Percentiles rank a stretch among this genome's conserved stretches.
These are phyloP conservation scores for Globisporangium rhizosaccharum DNA, from an alignment of 352 stramenopile genomes.

Conservation along the genomic window DNA sequence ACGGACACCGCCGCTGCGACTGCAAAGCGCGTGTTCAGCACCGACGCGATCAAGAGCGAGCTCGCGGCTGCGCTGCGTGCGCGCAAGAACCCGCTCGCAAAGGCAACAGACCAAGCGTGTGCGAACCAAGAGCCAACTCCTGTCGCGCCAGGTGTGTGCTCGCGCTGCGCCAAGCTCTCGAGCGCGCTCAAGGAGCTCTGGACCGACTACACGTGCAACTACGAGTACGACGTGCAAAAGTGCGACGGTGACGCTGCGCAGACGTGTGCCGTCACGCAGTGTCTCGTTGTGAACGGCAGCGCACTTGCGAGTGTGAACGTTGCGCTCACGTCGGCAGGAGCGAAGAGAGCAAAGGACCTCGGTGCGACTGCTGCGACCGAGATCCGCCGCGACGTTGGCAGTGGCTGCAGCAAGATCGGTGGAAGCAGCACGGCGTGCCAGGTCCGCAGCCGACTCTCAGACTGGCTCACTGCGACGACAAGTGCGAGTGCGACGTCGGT, in stretches of 20 bases:
- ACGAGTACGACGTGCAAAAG: constrained; percentile 40
- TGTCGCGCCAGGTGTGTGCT: constrained; percentile 25
- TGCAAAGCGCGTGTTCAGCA: constrained; percentile 26
- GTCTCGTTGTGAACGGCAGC: constrained; percentile 37
- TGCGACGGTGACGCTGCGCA: constrained; percentile 33
- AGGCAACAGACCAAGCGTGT: background rate
- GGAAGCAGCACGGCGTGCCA: constrained; percentile 16
- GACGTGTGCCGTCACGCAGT: constrained; percentile 44
- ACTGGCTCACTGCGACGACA: constrained; percentile 30
- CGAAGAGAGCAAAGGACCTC: constrained; percentile 17
- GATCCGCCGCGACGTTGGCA: constrained; percentile 39
- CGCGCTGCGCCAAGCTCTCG: constrained; percentile 46
- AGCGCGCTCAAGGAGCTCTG: constrained; percentile 47
- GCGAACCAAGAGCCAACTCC: constrained; percentile 22
- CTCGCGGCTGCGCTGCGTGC: constrained; percentile 15
- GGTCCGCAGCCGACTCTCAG: constrained; percentile 26
- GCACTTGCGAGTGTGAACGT: constrained; percentile 30
- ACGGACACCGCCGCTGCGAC: constrained; percentile 5
- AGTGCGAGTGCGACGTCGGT: constrained; percentile 17
- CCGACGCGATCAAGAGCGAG: constrained; percentile 4
- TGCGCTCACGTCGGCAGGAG: constrained; percentile 32
- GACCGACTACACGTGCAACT: constrained; percentile 57
- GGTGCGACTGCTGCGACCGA: constrained; percentile 40
- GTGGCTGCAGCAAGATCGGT: constrained; percentile 32
- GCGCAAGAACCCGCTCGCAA: constrained; percentile 33